Percentiles rank a stretch among this genome's conserved stretches.
phyloP scores from a whole-genome alignment of 2,329 filamentous ascomycete species.

The Neonectria coccinea region DNA sequence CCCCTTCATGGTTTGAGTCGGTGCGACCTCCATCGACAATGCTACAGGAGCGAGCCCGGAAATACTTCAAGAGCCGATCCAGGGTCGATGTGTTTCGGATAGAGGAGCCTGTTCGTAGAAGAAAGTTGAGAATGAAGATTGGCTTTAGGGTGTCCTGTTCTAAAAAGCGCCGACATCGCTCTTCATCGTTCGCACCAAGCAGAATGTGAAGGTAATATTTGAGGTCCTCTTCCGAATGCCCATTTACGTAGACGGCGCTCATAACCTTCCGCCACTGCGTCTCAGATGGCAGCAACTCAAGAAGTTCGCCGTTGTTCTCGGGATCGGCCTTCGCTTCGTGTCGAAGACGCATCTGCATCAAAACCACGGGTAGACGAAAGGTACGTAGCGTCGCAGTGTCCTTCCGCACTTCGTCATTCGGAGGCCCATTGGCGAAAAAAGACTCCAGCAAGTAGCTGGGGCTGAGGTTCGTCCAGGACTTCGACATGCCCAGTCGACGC shows the following conservation, averaged over 20 bases:
- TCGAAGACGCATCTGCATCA: constrained; percentile 49
- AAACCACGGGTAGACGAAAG: constrained; percentile 45
- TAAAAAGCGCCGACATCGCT: constrained; percentile 49
- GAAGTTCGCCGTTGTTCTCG: constrained; percentile 31
- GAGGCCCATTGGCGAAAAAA: constrained; percentile 28
- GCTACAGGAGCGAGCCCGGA: constrained; percentile 34
- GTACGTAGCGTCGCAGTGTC: constrained; percentile 43
- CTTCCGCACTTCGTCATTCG: constrained; percentile 27
- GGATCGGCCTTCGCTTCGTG: constrained; percentile 34
- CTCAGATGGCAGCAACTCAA: constrained; percentile 42
- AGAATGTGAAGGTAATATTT: constrained; percentile 47
- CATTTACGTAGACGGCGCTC: constrained; percentile 33
- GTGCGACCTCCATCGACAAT: constrained; percentile 21
- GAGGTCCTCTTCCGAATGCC: constrained; percentile 38
- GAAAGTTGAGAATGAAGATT: constrained; percentile 48
- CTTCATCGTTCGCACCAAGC: constrained; percentile 46
- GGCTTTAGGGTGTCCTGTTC: constrained; percentile 41
- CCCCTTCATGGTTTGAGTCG: not conserved
- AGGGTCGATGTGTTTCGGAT: constrained; percentile 44
- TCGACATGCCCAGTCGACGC: constrained; percentile 36
- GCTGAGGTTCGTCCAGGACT: constrained; percentile 39
- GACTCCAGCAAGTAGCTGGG: constrained; percentile 44
- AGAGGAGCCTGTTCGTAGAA: constrained; percentile 44
- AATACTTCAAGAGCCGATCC: constrained; percentile 44
- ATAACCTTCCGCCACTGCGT: constrained; percentile 42